Evolutionary conservation across 75 land plant species (phyloP).

Genomic region (Cupressus sempervirens): DNA sequence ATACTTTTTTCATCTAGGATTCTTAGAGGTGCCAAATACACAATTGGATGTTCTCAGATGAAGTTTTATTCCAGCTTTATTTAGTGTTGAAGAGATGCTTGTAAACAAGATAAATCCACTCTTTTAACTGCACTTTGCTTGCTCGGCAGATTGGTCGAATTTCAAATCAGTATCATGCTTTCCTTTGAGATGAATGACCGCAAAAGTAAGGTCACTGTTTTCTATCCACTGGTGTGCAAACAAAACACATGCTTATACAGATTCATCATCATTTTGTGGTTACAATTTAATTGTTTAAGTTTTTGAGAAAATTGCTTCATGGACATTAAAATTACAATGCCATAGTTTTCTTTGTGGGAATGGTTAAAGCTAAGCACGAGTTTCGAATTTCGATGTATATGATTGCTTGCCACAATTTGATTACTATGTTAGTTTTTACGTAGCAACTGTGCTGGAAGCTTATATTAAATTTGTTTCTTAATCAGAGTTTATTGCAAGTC

Average conservation of each 20-base stretch:
- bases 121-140: background rate
- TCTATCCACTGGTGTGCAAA: background rate
- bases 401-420: background rate
- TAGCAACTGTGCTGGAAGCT: background rate
- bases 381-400: background rate
- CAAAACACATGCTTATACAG: background rate
- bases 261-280: background rate
- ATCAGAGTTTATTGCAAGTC: background rate
- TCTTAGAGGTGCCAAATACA: background rate
- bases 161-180: constrained; percentile 26
- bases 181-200: constrained; percentile 70
- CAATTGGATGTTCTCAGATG: background rate
- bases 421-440: background rate
- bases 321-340: background rate
- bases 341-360: background rate
- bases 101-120: background rate
- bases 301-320: background rate
- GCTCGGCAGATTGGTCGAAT: background rate
- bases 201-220: constrained; percentile 33
- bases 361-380: background rate
- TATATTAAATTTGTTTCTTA: background rate
- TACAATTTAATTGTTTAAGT: background rate
- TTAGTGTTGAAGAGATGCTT: background rate
- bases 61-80: background rate
- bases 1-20: constrained; percentile 2